Evolutionary conservation across 345 rosid species (phyloP).

Genomic region (Gynandropsis gynandra): DNA sequence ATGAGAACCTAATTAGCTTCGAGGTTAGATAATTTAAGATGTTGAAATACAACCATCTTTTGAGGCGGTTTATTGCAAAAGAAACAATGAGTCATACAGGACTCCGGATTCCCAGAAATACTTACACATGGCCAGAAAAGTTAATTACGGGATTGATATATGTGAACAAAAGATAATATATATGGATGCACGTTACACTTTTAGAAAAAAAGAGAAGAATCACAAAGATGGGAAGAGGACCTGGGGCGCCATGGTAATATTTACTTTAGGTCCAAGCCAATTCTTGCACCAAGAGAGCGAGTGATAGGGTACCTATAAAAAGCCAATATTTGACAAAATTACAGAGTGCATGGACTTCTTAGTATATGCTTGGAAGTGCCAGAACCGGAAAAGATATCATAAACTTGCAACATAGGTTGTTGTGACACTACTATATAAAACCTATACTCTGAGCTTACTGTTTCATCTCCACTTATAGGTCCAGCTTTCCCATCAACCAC

Average conservation of each 20-base stretch:
- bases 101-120: background rate
- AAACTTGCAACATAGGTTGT: conserved; percentile 5
- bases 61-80: too few relatives aligned
- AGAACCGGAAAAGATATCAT: conserved; percentile 3
- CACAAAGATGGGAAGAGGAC: conserved; percentile 28
- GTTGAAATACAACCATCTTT: too few relatives aligned
- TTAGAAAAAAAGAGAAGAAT: background rate
- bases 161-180: background rate
- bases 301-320: conserved; percentile 76
- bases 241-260: conserved; percentile 95
- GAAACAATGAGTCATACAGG: background rate
- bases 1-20: conserved; percentile 2
- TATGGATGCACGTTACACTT: background rate
- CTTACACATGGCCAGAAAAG: conserved; percentile 5
- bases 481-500: conserved; percentile 88
- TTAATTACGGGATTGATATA: background rate
- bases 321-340: conserved; percentile 4
- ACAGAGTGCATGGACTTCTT: background rate
- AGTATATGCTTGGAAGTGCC: background rate
- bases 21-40: too few relatives aligned
- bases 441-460: conserved; percentile 42
- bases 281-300: conserved; percentile 96
- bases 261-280: conserved; percentile 90
- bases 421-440: conserved; percentile 11
- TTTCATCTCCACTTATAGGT: conserved; percentile 85